phyloP scores from a whole-genome alignment of 768 basidiomycete species.

The Boletellus ananas region DNA sequence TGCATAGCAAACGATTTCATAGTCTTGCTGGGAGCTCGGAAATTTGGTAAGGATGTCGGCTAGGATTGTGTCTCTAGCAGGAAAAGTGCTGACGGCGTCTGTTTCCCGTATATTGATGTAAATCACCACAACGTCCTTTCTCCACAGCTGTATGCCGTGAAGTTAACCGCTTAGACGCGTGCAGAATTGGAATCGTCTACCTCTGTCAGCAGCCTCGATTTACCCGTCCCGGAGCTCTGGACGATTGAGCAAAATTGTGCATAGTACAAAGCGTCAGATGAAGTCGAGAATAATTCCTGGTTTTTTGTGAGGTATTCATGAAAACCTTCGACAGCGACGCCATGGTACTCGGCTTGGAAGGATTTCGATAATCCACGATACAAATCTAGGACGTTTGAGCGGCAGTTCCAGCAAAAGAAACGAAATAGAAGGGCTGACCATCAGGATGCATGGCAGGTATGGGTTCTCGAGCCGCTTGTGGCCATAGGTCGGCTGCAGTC shows the following conservation, averaged over 20 bases:
- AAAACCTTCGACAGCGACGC: background rate
- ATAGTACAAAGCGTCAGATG: background rate
- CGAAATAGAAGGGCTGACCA: too few species aligned
- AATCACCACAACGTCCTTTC: background rate
- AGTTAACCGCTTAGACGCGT: background rate
- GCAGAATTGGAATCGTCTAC: background rate
- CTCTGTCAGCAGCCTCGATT: background rate
- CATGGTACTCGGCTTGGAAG: background rate
- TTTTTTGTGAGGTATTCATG: background rate
- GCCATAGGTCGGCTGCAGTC: too few species aligned
- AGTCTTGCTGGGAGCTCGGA: background rate
- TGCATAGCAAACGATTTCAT: background rate
- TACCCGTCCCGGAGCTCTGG: background rate
- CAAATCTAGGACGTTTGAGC: background rate
- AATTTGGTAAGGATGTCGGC: background rate
- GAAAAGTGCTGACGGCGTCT: background rate
- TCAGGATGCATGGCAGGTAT: background rate
- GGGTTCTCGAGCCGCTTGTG: too few species aligned
- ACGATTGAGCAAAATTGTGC: background rate
- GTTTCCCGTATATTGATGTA: background rate
- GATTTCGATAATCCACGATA: background rate
- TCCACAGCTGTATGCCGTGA: background rate
- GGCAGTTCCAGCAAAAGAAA: too few species aligned
- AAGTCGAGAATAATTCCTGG: background rate
- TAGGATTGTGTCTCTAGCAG: background rate